Evolutionary conservation across 176 grass and related monocot genomes (phyloP).

Genomic region (Musa schizocarpa): DNA sequence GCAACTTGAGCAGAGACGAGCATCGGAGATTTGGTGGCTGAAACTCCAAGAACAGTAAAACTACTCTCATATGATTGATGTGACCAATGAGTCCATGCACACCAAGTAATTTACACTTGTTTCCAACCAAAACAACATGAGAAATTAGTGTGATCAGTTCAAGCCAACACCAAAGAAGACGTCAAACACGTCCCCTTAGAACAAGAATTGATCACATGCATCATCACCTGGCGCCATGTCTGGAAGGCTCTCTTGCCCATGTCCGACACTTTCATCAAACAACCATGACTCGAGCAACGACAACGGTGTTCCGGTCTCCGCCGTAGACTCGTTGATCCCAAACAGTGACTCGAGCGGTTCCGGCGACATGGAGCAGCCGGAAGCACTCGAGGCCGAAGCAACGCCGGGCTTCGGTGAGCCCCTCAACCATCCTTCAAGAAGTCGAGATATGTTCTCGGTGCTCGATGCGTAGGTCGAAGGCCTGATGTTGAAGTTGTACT

Average conservation of each 20-base stretch:
- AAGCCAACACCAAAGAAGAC: no score
- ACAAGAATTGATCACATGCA: not conserved
- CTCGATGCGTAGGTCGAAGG: not conserved
- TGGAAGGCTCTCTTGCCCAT: not conserved
- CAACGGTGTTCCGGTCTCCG: not conserved
- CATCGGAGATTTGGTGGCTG: no score
- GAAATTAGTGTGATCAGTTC: no score
- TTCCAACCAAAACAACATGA: no score
- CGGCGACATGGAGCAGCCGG: not conserved
- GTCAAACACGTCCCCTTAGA: no score
- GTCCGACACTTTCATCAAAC: not conserved
- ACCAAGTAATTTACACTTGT: no score
- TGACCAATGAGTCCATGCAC: no score
- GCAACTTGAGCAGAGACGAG: no score
- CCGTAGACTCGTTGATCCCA: not conserved
- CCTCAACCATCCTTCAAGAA: constrained; percentile 8
- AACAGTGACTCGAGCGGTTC: not conserved
- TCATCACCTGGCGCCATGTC: not conserved
- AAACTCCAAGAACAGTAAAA: no score
- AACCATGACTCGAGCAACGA: not conserved
- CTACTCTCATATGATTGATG: no score
- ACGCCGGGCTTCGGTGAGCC: not conserved
- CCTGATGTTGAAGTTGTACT: not conserved
- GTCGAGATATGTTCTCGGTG: constrained; percentile 2
- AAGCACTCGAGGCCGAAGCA: not conserved